Base-by-base conservation (phyloP, 345 rosid species). In the Eutrema yunnanense region DNA sequence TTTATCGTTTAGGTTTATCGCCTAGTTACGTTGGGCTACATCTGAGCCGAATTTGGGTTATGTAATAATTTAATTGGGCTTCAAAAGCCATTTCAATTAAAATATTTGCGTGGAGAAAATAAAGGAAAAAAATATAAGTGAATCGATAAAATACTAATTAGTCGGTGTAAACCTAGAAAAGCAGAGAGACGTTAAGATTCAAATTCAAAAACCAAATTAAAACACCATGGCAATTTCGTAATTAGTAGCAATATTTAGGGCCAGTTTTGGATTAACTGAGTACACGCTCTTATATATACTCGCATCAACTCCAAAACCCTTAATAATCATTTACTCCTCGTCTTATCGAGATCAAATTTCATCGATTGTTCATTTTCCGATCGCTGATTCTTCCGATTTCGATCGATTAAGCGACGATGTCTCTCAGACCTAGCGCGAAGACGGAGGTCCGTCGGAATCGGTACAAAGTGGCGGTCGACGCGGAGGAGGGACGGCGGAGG, bases 401-500 rank as follows among this genome's bases (percentile, higher is more conserved):
- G 11, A 50, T 67, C 62, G 73, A 60, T 51, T 8, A 10, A 69
- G 65, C 56, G 44, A 63, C 42, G 56, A 87, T 88, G 93, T 90
- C 91, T 74, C 76, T 87, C 62, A 85, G 93, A 67, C 90, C 90
- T 32, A 84, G 72, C 81, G 85, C 87, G 8, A 89, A 86, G 86
- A 72, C 88, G 3, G 96, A 88, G 81, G 88, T 81, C 0, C 82
- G 96, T 9, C 62, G 89, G 64, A 90, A 87, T 68, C 71, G 79
- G 69, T 88, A 88, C 82, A 90, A 90, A 81, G 88, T 84, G 40
- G 84, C 90, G 47, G 92, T 88, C 6, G 90, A 86, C 36, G 90
- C 90, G 29, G 96, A 88, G 11, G 96, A 90, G 60, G 96, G 92
- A 11, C 82, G 94, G 44, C 79, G 96, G 75, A 84, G 96, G 62